phyloP scores from a whole-genome alignment of 371 early-diverging fungal genomes.

The Zychaea mexicana region DNA sequence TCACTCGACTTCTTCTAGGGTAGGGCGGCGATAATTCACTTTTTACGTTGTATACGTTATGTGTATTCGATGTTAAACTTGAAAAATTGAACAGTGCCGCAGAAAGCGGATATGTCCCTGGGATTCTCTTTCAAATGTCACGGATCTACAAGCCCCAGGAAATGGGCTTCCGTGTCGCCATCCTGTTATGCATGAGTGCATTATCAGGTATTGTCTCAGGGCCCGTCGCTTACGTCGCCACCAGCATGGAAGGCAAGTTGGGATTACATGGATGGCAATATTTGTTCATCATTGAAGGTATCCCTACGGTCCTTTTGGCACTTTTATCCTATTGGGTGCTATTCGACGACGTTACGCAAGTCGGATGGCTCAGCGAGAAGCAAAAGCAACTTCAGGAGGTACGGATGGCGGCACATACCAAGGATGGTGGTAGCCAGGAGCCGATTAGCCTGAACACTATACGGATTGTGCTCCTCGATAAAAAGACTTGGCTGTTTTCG shows the following conservation, averaged over 20 bases:
- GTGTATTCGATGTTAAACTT: too few species aligned
- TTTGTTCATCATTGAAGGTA: slow-evolving; percentile 42
- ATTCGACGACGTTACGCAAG: slow-evolving; percentile 29
- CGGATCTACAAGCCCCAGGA: slow-evolving; percentile 31
- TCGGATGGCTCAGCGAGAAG: slow-evolving; percentile 17
- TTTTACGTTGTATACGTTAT: too few species aligned
- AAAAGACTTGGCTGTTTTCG: slow-evolving; percentile 23
- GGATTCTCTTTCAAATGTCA: slow-evolving; percentile 26
- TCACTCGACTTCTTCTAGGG: slow-evolving; percentile 27
- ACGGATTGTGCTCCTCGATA: slow-evolving; percentile 10
- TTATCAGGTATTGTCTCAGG: slow-evolving; percentile 22
- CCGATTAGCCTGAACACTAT: slow-evolving; percentile 15
- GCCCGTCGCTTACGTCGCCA: slow-evolving; percentile 27
- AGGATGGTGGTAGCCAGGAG: neutral
- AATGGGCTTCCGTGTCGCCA: slow-evolving; percentile 19
- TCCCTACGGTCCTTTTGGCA: slow-evolving; percentile 31
- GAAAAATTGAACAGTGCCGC: slow-evolving; percentile 11
- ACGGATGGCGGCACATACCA: slow-evolving; percentile 9
- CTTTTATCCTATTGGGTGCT: slow-evolving; percentile 28
- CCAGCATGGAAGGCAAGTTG: slow-evolving; percentile 25
- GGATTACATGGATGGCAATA: slow-evolving; percentile 46
- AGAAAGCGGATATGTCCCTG: slow-evolving; percentile 29
- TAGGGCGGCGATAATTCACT: slow-evolving; percentile 16
- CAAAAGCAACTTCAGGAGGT: slow-evolving; percentile 17
- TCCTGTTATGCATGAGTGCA: slow-evolving; percentile 18